Percentiles rank a stretch among this genome's conserved stretches.
Evolutionary conservation across 2,329 filamentous ascomycete genomes (phyloP).

Genomic region (Waltergamsia citrina): DNA sequence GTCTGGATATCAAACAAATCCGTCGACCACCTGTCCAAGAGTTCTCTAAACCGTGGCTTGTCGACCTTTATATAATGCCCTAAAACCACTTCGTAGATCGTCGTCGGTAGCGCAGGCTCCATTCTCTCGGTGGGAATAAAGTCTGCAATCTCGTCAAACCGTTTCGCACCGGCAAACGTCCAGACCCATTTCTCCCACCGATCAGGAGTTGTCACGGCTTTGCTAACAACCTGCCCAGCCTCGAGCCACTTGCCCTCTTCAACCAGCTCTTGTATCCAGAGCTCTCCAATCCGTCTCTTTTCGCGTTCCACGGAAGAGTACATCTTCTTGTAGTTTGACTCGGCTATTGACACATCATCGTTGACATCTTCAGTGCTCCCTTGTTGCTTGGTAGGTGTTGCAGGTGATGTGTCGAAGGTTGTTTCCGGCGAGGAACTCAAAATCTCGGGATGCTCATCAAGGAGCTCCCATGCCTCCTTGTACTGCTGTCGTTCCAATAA

Average conservation of each 20-base stretch:
- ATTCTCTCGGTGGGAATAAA: constrained; percentile 73
- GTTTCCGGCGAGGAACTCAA: constrained; percentile 33
- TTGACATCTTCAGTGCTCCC: constrained; percentile 54
- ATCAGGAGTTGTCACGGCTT: constrained; percentile 68
- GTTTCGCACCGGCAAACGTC: constrained; percentile 77
- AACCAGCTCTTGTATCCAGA: constrained; percentile 86
- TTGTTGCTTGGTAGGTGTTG: constrained; percentile 29
- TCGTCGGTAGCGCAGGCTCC: constrained; percentile 66
- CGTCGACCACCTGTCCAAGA: constrained; percentile 75
- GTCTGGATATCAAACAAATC: constrained; percentile 74
- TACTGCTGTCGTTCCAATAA: constrained; percentile 74
- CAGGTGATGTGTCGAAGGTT: constrained; percentile 25
- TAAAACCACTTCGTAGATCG: constrained; percentile 82
- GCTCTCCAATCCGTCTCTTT: constrained; percentile 81
- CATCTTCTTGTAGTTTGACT: constrained; percentile 45
- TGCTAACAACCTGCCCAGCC: constrained; percentile 74
- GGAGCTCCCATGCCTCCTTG: constrained; percentile 76
- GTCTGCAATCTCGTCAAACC: constrained; percentile 81
- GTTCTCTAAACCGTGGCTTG: constrained; percentile 62
- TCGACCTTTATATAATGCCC: constrained; percentile 80
- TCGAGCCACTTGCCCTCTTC: constrained; percentile 63
- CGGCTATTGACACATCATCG: constrained; percentile 52
- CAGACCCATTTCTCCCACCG: constrained; percentile 96
- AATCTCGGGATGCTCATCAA: constrained; percentile 80
- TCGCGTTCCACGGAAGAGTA: constrained; percentile 71